phyloP scores from a whole-genome alignment of 2,329 filamentous ascomycete genomes.

The Didymella segeticola region DNA sequence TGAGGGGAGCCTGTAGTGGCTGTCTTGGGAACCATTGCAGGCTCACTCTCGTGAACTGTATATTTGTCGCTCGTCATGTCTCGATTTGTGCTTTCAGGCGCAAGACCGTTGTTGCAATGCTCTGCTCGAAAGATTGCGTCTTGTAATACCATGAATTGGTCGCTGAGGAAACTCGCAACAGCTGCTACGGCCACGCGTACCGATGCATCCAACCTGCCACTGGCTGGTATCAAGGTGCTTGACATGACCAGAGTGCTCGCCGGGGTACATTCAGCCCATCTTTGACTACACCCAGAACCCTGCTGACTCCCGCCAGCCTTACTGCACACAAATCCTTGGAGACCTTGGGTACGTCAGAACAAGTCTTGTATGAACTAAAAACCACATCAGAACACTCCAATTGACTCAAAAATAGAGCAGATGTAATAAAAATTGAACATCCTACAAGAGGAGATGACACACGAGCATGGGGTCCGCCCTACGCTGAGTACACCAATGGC shows the following conservation, averaged over 20 bases:
- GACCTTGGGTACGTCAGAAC: constrained; percentile 79
- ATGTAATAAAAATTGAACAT: constrained; percentile 97
- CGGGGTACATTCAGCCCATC: constrained; percentile 68
- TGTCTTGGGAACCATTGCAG: constrained; percentile 5
- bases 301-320: constrained; percentile 68
- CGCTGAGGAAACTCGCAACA: constrained; percentile 52
- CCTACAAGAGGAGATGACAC: constrained; percentile 81
- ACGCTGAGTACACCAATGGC: constrained; percentile 74
- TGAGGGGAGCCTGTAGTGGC: constrained; percentile 13
- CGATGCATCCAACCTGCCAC: constrained; percentile 64
- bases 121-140: constrained; percentile 1
- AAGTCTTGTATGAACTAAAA: constrained; percentile 43
- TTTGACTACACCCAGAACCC: background rate
- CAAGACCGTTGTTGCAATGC: constrained; percentile 20
- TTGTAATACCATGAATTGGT: constrained; percentile 12
- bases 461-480: constrained; percentile 94
- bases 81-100: constrained; percentile 21
- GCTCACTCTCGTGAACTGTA: constrained; percentile 4
- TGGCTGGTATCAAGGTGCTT: constrained; percentile 86
- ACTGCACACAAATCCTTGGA: constrained; percentile 95
- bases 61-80: constrained; percentile 21
- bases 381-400: constrained; percentile 18
- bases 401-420: constrained; percentile 67
- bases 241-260: constrained; percentile 97
- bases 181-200: constrained; percentile 44